Base-by-base conservation (phyloP, 352 stramenopile species). In the Phytophthora pluvialis region DNA sequence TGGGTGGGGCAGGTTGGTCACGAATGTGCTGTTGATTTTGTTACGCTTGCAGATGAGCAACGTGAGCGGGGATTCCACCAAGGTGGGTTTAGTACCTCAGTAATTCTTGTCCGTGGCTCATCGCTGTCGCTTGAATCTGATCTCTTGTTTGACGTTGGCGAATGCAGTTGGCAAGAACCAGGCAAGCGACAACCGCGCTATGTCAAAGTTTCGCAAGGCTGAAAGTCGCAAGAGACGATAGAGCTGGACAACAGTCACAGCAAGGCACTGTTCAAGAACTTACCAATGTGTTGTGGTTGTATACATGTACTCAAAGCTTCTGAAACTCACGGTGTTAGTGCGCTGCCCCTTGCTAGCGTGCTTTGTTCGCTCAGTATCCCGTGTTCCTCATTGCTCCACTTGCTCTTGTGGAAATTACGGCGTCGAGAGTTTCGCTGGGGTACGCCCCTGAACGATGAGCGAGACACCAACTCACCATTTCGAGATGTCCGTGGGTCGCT, bases 201-300 rank as follows among this genome's bases (percentile, higher is more conserved):
- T 94, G 7, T 77, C 75, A 11, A 70, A 81, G 40, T 94, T 94
- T 70, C 81, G 81, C 61, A 94, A 92, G 59, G 81, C 79, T 47
- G 83, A 93, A 67, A 89, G 72, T 45, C 80, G 76, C 43, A 81
- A 80, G 18, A 57, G 62, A 32, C 54, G 64, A 63, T 80, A 72
- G 50, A 61, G 26, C 16, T 16, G 21, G 21, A 2, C 21, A 21
- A 16, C 42, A 32, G 8, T 12, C n/a, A 21, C 15, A 44, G 31
- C 10, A 50, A 18, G 11, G 44, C 26, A 38, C 3, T 29, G 8
- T 52, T 38, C 32, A 21, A n/a, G n/a, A 25, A 35, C 7, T 7
- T 7, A 35, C 6, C 10, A 35, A 2, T 35, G 31, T 35, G 31
- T 35, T 35, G 6, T 11, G 31, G 10, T 11, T 35, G 4, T 44